phyloP scores from a whole-genome alignment of 1,284 basidiomycete genomes.

The Heliocybe sulcata region DNA sequence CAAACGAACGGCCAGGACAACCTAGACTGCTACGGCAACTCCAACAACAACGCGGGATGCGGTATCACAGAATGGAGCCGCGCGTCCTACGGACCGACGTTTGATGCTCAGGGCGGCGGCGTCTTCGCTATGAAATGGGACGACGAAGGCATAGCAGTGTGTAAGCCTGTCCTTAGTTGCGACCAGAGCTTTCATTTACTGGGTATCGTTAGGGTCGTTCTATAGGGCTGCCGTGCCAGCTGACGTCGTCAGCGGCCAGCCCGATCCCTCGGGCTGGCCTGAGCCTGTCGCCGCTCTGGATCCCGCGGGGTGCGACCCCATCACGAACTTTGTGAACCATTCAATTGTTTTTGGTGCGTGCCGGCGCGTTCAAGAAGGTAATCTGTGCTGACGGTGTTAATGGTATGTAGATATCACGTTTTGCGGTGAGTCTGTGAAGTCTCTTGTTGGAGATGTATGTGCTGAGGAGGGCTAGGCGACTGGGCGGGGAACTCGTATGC shows the following conservation, averaged over 20 bases:
- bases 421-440: conserved; percentile 42
- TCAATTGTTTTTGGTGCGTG: conserved; percentile 50
- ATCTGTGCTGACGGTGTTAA: conserved; percentile 5
- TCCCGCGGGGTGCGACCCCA: conserved; percentile 48
- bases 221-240: conserved; percentile 64
- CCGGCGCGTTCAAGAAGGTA: conserved; percentile 12
- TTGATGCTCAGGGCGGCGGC: conserved; percentile 68
- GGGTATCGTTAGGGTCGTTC: conserved; percentile 49
- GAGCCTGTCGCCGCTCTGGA: conserved; percentile 53
- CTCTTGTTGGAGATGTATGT: background rate
- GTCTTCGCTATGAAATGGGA: conserved; percentile 79
- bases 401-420: conserved; percentile 66
- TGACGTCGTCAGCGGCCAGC: conserved; percentile 51
- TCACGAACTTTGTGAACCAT: conserved; percentile 55
- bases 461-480: conserved; percentile 40
- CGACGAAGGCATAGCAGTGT: conserved; percentile 61
- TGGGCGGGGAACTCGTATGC: conserved; percentile 77
- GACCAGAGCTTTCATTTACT: background rate
- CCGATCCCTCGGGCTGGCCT: conserved; percentile 56
- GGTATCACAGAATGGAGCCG: conserved; percentile 64
- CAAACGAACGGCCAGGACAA: conserved; percentile 33
- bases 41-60: conserved; percentile 57
- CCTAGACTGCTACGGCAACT: conserved; percentile 45
- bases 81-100: conserved; percentile 65
- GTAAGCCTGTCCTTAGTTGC: conserved; percentile 31